Percentiles rank a stretch among this genome's conserved stretches.
Conservation (phyloP, 2,329 filamentous ascomycete species). For the Lomentospora prolificans region DNA sequence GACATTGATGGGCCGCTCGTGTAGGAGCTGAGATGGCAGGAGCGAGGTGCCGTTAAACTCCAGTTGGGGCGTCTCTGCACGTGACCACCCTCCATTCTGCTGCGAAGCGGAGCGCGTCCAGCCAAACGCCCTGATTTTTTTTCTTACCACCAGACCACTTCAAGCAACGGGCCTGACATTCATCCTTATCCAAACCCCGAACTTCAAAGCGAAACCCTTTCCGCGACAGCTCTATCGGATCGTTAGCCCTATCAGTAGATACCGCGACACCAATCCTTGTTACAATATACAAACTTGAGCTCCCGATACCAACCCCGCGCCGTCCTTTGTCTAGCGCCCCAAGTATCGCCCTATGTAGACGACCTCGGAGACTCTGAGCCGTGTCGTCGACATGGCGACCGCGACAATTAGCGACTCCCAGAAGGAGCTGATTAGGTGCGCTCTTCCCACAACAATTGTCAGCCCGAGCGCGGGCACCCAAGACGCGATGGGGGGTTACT, state of each 20-base stretch:
- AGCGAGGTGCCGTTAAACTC: too few relatives aligned
- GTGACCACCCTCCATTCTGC: too few relatives aligned
- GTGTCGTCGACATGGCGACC: slow-evolving; percentile 10
- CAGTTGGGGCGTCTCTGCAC: too few relatives aligned
- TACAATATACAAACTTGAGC: neutral
- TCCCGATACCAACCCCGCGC: too few relatives aligned
- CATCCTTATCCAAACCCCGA: neutral
- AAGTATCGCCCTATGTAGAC: neutral
- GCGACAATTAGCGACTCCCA: slow-evolving; percentile 36
- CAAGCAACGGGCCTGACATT: neutral
- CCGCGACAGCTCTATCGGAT: neutral
- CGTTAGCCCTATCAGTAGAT: neutral
- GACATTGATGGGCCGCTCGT: too few relatives aligned
- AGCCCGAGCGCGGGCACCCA: too few relatives aligned
- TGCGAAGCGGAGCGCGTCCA: neutral
- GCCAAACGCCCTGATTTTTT: neutral
- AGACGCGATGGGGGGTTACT: too few relatives aligned
- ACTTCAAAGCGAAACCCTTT: neutral
- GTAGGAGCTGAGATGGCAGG: too few relatives aligned
- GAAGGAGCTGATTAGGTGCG: slow-evolving; percentile 49
- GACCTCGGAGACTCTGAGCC: neutral
- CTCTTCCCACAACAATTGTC: too few relatives aligned
- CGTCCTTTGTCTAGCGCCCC: neutral
- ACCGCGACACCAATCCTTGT: neutral
- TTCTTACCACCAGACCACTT: neutral